Evolutionary conservation across 1,139 yeast species (phyloP).

Genomic region (Schizosaccharomyces versatilis): DNA sequence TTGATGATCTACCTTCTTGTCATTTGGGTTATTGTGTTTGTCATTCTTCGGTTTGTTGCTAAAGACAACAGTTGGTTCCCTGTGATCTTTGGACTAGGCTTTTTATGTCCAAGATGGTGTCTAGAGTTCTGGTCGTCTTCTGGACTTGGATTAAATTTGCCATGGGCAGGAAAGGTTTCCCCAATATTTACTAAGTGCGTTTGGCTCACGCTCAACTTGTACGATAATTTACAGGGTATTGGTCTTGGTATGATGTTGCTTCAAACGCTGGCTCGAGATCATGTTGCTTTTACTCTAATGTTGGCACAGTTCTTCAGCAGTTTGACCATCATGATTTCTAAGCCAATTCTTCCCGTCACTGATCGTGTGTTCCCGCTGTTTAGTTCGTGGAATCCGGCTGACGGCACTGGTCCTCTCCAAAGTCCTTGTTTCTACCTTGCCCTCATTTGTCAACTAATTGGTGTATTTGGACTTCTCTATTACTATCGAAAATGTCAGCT

Average conservation of each 20-base stretch:
- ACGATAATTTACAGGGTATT: constrained; percentile 10
- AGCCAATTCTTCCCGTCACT: constrained; percentile 10
- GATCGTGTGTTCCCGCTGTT: constrained; percentile 8
- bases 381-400: constrained; percentile 8
- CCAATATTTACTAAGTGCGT: constrained; percentile 7
- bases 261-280: constrained; percentile 9
- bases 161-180: constrained; percentile 11
- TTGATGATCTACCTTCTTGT: constrained; percentile 6
- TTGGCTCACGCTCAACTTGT: constrained; percentile 10
- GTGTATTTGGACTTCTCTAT: constrained; percentile 7
- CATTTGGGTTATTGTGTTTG: constrained; percentile 8
- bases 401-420: constrained; percentile 6
- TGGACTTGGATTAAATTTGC: constrained; percentile 7
- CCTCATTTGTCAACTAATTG: constrained; percentile 7
- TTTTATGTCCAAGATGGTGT: constrained; percentile 11
- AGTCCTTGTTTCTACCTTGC: constrained; percentile 8
- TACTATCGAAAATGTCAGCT: constrained; percentile 10
- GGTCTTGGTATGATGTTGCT: constrained; percentile 10
- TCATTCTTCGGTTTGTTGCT: constrained; percentile 4
- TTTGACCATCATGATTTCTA: constrained; percentile 8
- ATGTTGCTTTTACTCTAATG: constrained; percentile 10
- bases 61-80: constrained; percentile 9
- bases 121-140: constrained; percentile 10
- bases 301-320: constrained; percentile 9
- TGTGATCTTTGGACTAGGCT: constrained; percentile 10